These are phyloP conservation scores for Rhynchosporium agropyri DNA, from an alignment of 2,329 filamentous ascomycete genomes.

Conservation along the genomic window DNA sequence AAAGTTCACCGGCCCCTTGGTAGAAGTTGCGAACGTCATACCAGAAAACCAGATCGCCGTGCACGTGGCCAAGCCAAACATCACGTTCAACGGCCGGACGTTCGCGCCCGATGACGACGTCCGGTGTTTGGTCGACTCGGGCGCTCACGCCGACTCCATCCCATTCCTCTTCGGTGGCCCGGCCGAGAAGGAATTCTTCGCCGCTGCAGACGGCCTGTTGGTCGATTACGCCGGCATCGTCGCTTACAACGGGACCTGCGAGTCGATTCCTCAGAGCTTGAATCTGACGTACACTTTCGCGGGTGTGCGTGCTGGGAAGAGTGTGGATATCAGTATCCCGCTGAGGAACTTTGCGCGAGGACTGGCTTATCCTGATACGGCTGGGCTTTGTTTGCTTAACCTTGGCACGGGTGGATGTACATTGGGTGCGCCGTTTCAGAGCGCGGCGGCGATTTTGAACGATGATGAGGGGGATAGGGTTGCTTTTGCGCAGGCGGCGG, in stretches of 20 bases:
- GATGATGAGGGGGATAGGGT: conserved; percentile 42
- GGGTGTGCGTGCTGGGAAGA: conserved; percentile 32
- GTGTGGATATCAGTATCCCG: conserved; percentile 40
- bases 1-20: conserved; percentile 43
- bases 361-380: conserved; percentile 20
- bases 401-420: conserved; percentile 39
- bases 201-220: conserved; percentile 21
- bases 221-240: conserved; percentile 25
- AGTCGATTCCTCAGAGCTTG: conserved; percentile 38
- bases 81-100: conserved; percentile 33
- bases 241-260: conserved; percentile 40
- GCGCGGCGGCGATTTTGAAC: conserved; percentile 41
- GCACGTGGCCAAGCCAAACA: conserved; percentile 34
- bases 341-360: conserved; percentile 42
- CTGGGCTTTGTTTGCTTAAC: conserved; percentile 38
- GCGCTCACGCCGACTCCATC: conserved; percentile 37
- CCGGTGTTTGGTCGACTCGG: conserved; percentile 43
- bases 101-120: conserved; percentile 25
- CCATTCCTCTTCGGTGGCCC: conserved; percentile 26
- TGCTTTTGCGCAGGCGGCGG: conserved; percentile 43
- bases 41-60: conserved; percentile 26
- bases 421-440: conserved; percentile 42
- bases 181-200: conserved; percentile 29
- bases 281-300: conserved; percentile 39
- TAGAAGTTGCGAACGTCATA: conserved; percentile 36